Conservation (phyloP, 768 basidiomycete species). For the Tricholoma sp. region DNA sequence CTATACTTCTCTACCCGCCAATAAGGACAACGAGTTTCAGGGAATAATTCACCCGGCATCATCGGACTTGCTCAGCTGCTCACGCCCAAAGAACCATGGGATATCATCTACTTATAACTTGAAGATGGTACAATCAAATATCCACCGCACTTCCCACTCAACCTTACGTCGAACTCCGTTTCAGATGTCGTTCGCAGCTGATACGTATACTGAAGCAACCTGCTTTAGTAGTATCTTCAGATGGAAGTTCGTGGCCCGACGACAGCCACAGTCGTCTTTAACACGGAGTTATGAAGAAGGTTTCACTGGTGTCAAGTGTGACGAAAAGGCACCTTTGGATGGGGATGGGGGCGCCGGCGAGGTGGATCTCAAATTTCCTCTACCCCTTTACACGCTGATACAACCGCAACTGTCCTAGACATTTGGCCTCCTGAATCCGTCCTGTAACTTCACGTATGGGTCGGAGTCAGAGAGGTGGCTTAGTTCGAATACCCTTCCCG, state of each 20-base stretch:
- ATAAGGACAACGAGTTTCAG: not conserved
- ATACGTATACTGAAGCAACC: slow-evolving; percentile 4
- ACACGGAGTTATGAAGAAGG: not conserved
- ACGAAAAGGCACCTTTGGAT: not conserved
- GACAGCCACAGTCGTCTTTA: not conserved
- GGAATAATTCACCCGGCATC: not conserved
- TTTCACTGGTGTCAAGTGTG: not conserved
- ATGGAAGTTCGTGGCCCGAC: slow-evolving; percentile 5
- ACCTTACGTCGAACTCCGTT: not conserved
- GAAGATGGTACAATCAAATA: not conserved
- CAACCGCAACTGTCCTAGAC: not conserved
- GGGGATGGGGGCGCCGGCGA: not conserved
- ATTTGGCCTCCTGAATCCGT: not conserved
- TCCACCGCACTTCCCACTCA: not conserved
- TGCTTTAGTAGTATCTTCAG: slow-evolving; percentile 12
- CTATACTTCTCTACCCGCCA: not conserved
- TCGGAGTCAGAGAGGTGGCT: slow-evolving; percentile 18
- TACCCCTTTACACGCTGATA: not conserved
- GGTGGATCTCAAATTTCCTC: not conserved
- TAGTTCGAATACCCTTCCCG: slow-evolving; percentile 38
- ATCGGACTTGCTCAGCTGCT: not conserved
- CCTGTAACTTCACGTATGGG: not conserved
- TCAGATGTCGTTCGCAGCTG: not conserved
- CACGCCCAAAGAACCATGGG: not conserved
- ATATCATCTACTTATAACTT: not conserved